phyloP scores from a whole-genome alignment of 371 early-diverging fungal species.

The Haplosporangium sp. region DNA sequence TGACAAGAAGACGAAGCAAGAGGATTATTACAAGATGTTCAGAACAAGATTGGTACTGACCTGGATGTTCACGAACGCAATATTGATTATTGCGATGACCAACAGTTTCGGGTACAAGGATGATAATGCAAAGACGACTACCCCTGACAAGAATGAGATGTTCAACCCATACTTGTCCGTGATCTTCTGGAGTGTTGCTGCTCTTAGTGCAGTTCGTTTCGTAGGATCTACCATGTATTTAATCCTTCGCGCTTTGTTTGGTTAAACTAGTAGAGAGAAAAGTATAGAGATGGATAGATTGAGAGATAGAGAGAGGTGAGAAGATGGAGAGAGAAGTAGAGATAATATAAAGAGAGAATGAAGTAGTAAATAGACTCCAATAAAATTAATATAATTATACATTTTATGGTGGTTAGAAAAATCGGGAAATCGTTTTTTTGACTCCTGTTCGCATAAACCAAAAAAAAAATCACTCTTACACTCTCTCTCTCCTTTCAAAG shows the following conservation, averaged over 20 bases:
- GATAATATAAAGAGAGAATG: no score
- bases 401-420: no score
- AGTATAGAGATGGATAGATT: no score
- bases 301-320: no score
- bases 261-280: slow-evolving; percentile 16
- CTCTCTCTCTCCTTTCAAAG: no score
- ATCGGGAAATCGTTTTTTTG: no score
- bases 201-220: slow-evolving; percentile 79
- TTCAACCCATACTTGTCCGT: slow-evolving; percentile 74
- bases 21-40: slow-evolving; percentile 89
- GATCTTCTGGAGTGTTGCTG: slow-evolving; percentile 84
- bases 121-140: no score
- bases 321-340: no score
- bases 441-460: no score
- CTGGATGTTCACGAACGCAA: slow-evolving; percentile 87
- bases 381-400: no score
- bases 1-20: slow-evolving; percentile 82
- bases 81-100: slow-evolving; percentile 75
- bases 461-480: no score
- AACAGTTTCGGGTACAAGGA: slow-evolving; percentile 1
- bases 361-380: no score
- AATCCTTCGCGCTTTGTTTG: slow-evolving; percentile 62
- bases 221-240: slow-evolving; percentile 78
- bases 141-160: slow-evolving; percentile 9
- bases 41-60: slow-evolving; percentile 85